phyloP scores from a whole-genome alignment of 306 rosid genomes.

The Pachyrhizus erosus region DNA sequence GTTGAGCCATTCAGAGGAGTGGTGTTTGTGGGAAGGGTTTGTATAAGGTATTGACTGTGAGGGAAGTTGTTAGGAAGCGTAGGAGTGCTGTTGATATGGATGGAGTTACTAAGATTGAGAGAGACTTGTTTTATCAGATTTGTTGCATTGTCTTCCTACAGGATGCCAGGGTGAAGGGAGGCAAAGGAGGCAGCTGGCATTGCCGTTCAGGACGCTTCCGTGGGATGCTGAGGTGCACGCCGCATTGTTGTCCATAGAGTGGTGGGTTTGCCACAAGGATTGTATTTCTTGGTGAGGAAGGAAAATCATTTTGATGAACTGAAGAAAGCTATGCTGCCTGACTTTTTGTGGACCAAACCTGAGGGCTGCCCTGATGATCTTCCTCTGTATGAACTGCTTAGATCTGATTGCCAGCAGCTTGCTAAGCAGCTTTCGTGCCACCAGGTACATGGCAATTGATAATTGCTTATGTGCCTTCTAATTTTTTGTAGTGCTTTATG shows the following conservation, averaged over 20 bases:
- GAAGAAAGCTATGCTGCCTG: conserved; percentile 64
- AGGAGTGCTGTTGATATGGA: conserved; percentile 98
- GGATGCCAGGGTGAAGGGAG: conserved; percentile 60
- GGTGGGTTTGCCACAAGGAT: conserved; percentile 73
- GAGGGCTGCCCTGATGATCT: conserved; percentile 80
- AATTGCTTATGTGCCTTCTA: background rate
- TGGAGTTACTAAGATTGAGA: conserved; percentile 65
- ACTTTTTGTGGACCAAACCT: conserved; percentile 83
- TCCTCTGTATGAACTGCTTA: conserved; percentile 74
- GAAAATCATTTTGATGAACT: conserved; percentile 75
- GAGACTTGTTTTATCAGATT: conserved; percentile 82
- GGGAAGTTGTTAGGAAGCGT: conserved; percentile 85
- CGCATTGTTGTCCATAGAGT: conserved; percentile 92
- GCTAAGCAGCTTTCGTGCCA: conserved; percentile 79
- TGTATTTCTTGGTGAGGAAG: conserved; percentile 90
- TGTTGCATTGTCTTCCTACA: conserved; percentile 92
- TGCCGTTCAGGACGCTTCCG: conserved; percentile 75
- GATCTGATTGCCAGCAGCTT: conserved; percentile 56
- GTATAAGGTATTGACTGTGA: conserved; percentile 65
- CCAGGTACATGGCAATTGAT: conserved; percentile 58
- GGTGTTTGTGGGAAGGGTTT: conserved; percentile 54
- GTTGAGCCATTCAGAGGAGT: conserved; percentile 70
- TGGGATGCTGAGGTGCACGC: conserved; percentile 98
- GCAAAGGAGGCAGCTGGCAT: conserved; percentile 61
- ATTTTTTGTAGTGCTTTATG: conserved; percentile 5